Evolutionary conservation across 2,329 filamentous ascomycete species (phyloP), one percentile per base, ranked within the genome.

Genomic region (Epichloe coenophiala): DNA sequence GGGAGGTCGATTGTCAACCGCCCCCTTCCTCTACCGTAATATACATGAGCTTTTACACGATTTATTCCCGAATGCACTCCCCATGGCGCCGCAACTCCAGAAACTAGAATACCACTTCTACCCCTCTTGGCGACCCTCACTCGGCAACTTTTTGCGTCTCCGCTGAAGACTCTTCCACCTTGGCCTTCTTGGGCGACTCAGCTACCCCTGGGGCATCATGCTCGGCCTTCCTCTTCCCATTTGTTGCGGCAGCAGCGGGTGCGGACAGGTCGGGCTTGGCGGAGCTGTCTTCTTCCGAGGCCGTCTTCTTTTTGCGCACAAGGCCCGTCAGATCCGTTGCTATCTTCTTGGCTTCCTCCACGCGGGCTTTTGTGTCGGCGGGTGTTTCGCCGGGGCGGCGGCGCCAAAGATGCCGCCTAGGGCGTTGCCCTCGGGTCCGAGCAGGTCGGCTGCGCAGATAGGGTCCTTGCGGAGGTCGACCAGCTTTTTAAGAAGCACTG

Each of bases 261-360:
- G 41, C 17, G 21, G 63, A 49, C 5, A 52, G 36, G 9, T 54
- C 40, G 17, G 56, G 38, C 15, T 51, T 44, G 5, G 54, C 52
- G 3, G 56, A 42, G 1, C 44, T 19, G 33, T 51, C 57, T 8
- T 61, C 59, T 45, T 61, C 65, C 60, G 72, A 71, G 54, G 63
- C 59, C 8, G 11, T 6, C 65, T 80, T 81, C 62, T 83, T 89
- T 61, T 83, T 90, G 59, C 84, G 81, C 42, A 91, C 83, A 44
- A 91, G 71, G n/a, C 81, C 77, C 0, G 77, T 80, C 13, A 94
- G 70, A 61, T 93, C 86, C 15, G 77, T 88, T 6, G 87, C 87
- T 7, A 71, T 76, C 68, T 83, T 84, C 59, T 82, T 86, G 31
- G 83, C 86, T 61, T 89, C 83, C 44, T 84, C 80, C 44, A 88